Percentiles rank a stretch among this genome's conserved stretches.
Conservation (phyloP, 2,329 filamentous ascomycete genomes). For the Teratosphaeria viscida region DNA sequence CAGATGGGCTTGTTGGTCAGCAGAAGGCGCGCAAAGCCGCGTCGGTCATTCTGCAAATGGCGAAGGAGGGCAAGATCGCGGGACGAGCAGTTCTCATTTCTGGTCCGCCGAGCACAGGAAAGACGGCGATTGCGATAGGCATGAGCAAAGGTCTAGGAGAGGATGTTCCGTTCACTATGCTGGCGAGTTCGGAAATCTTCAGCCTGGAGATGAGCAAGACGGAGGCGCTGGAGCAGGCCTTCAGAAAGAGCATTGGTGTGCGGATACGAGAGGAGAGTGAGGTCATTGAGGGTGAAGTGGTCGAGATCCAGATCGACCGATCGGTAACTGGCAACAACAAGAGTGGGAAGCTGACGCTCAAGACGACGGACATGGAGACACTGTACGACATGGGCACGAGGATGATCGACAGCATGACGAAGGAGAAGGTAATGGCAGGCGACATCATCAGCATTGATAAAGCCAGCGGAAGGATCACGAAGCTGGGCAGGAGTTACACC, state of each 20-base stretch:
- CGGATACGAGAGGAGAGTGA: constrained; percentile 98
- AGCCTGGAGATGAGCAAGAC: constrained; percentile 99
- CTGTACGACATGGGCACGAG: constrained; percentile 99
- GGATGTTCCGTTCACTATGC: constrained; percentile 92
- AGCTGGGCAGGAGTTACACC: constrained; percentile 88
- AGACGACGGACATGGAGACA: constrained; percentile 99
- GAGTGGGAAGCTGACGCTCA: constrained; percentile 98
- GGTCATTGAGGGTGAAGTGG: constrained; percentile 97
- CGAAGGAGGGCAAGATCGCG: constrained; percentile 96
- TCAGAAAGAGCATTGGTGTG: constrained; percentile 95
- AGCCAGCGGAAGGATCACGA: constrained; percentile 94
- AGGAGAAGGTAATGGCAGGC: constrained; percentile 96
- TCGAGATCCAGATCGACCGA: constrained; percentile 96
- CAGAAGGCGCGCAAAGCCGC: constrained; percentile 94
- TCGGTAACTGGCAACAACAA: constrained; percentile 93
- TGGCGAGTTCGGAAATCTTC: constrained; percentile 94
- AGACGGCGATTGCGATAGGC: constrained; percentile 97
- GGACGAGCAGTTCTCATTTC: constrained; percentile 90
- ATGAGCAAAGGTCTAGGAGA: constrained; percentile 93
- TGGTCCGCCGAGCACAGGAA: constrained; percentile 91
- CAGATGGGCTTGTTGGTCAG: constrained; percentile 91
- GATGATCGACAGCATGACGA: constrained; percentile 99
- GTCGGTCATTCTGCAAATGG: constrained; percentile 95
- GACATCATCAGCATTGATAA: constrained; percentile 99
- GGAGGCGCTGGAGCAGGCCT: constrained; percentile 95